Conservation (phyloP, 345 rosid genomes). For the Eucalyptus paniculata region DNA sequence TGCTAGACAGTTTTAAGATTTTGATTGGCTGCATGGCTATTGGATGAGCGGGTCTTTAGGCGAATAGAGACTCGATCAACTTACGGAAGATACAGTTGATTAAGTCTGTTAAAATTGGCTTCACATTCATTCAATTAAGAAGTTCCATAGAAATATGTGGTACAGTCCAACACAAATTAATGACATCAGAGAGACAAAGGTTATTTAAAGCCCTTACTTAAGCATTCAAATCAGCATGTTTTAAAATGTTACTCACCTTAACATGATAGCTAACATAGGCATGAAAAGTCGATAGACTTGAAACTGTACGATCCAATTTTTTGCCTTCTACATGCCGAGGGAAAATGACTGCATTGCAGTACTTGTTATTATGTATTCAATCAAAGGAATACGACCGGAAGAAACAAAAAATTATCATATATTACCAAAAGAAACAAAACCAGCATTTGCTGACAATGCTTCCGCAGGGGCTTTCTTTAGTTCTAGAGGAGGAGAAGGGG, state of each 20-base stretch:
- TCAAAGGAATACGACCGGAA: neutral
- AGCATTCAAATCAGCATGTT: neutral
- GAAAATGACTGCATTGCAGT: constrained; percentile 44
- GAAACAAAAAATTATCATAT: neutral
- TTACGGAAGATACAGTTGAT: neutral
- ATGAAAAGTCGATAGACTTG: constrained; percentile 86
- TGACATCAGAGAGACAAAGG: neutral
- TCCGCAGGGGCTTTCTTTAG: constrained; percentile 63
- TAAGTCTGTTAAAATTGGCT: neutral
- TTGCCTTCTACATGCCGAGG: constrained; percentile 89
- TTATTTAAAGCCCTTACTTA: neutral
- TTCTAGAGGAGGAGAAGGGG: constrained; percentile 61
- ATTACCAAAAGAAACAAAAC: constrained; percentile 94
- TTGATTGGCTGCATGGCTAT: neutral
- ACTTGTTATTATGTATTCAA: neutral
- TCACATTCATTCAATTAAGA: neutral
- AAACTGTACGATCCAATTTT: constrained; percentile 80
- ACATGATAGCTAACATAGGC: constrained; percentile 97
- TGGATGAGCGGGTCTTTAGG: neutral
- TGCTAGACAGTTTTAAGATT: neutral
- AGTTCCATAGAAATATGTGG: neutral
- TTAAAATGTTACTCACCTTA: constrained; percentile 37
- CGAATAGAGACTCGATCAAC: neutral
- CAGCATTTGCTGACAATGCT: constrained; percentile 78
- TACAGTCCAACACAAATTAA: neutral